phyloP scores from a whole-genome alignment of 2,329 filamentous ascomycete species.

The Botrytis aclada region DNA sequence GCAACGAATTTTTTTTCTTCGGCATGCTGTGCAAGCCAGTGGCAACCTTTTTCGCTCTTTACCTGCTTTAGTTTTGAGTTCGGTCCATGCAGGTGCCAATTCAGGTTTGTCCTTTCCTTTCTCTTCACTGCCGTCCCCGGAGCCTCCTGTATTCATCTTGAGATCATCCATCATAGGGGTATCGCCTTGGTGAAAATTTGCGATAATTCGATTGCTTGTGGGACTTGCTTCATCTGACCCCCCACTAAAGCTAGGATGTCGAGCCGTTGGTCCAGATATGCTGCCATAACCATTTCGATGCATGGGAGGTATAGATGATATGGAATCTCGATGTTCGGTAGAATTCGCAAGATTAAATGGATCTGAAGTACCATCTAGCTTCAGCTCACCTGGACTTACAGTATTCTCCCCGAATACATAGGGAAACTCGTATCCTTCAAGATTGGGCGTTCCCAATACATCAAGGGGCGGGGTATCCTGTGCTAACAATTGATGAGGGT shows the following conservation, averaged over 20 bases:
- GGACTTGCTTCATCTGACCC: slow-evolving; percentile 38
- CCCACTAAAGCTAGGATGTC: slow-evolving; percentile 33
- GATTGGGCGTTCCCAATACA: slow-evolving; percentile 38
- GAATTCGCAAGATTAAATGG: slow-evolving; percentile 28
- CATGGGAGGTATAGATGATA: slow-evolving; percentile 28
- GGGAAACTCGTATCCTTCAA: slow-evolving; percentile 53
- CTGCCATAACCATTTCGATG: slow-evolving; percentile 30
- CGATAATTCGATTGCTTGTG: slow-evolving; percentile 31
- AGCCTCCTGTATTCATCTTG: slow-evolving; percentile 47
- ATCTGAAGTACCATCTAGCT: slow-evolving; percentile 30
- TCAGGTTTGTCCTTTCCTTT: slow-evolving; percentile 57
- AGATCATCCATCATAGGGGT: slow-evolving; percentile 51
- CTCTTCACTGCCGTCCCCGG: slow-evolving; percentile 53
- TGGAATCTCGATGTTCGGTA: slow-evolving; percentile 29
- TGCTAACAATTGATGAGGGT: slow-evolving; percentile 12
- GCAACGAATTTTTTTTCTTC: slow-evolving; percentile 96
- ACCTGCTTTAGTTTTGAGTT: slow-evolving; percentile 85
- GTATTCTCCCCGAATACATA: slow-evolving; percentile 46
- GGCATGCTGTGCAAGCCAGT: slow-evolving; percentile 90
- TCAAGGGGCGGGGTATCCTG: slow-evolving; percentile 28
- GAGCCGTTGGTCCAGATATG: slow-evolving; percentile 20
- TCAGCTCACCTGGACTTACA: slow-evolving; percentile 36
- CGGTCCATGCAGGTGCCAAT: slow-evolving; percentile 68
- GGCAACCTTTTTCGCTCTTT: slow-evolving; percentile 94
- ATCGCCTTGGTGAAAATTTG: slow-evolving; percentile 23